Base-by-base conservation (phyloP, 2,329 filamentous ascomycete species). In the Pyricularia pennisetigena region DNA sequence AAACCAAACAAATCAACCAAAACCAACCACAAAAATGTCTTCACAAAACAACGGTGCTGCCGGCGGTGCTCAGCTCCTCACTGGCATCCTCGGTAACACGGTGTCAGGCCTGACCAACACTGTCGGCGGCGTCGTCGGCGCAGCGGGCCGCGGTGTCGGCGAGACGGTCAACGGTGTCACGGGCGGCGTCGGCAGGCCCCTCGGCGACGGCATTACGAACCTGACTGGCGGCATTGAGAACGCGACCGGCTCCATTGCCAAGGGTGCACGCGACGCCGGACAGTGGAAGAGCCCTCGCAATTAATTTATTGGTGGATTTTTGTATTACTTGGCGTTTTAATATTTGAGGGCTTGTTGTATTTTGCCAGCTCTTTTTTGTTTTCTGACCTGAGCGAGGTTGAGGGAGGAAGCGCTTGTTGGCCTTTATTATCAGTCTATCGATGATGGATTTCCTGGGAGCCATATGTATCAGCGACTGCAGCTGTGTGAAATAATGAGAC, bases 71-170 rank as follows among this genome's bases (percentile, higher is more conserved):
- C 73, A 75, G 70, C 64, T 69, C 16, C 72, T 74, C 65, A 76
- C 75, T n/a, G 73, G 71, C 3, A 74, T 73, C 9, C 68, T 77
- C 41, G 75, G 75, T 32, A 75, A 76, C 71, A 77, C 75, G 0
- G 72, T 74, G 35, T 74, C 73, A 9, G 75, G 75, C 6, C 66
- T 77, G 35, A 72, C 74, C 41, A 75, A 76, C 71, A 77, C 75
- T 2, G 73, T 76, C 4, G 75, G 75, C 41, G 75, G 75, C 49
- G 71, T 77, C 23, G 68, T 76, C 2, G 75, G 85, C 66, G 85
- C 85, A 0, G 84, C 83, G 0, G 82, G 83, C n/a, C 81, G 84
- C 12, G 86, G 86, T 6, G 65, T 88, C 2, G 85, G 85, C 54
- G 79, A 86, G 73, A 88, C 85, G 2, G 79, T 88, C 70, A 84